Conservation (phyloP, 2,329 filamentous ascomycete species). For the Colletotrichum sp. region DNA sequence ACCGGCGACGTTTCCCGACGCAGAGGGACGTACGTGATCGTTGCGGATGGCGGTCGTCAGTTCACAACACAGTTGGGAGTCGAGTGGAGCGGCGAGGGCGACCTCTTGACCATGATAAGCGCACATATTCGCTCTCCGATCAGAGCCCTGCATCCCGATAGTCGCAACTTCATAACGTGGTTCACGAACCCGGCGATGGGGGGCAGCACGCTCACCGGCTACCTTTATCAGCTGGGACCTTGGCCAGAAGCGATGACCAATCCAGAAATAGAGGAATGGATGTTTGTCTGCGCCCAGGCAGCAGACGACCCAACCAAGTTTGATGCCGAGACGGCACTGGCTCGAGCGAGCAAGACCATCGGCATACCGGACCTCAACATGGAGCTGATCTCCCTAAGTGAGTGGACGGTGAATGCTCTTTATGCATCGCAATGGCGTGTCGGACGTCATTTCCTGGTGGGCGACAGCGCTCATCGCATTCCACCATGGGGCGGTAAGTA, state of each 20-base stretch:
- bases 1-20: not conserved
- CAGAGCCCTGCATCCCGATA: not conserved
- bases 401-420: not conserved
- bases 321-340: not conserved
- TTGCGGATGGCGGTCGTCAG: not conserved
- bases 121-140: not conserved
- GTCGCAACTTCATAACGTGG: not conserved
- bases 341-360: not conserved
- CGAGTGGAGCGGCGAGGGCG: not conserved
- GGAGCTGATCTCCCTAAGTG: not conserved
- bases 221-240: not conserved
- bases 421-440: not conserved
- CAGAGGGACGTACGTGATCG: not conserved
- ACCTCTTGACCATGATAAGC: not conserved
- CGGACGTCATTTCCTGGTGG: not conserved
- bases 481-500: not conserved
- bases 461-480: not conserved
- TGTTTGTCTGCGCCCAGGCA: not conserved
- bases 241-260: not conserved
- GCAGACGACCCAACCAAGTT: not conserved
- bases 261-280: not conserved
- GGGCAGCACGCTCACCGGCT: not conserved
- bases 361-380: not conserved
- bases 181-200: not conserved
- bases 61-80: not conserved